phyloP scores from a whole-genome alignment of 2,329 filamentous ascomycete species.

The Aspergillus hiratsukae region DNA sequence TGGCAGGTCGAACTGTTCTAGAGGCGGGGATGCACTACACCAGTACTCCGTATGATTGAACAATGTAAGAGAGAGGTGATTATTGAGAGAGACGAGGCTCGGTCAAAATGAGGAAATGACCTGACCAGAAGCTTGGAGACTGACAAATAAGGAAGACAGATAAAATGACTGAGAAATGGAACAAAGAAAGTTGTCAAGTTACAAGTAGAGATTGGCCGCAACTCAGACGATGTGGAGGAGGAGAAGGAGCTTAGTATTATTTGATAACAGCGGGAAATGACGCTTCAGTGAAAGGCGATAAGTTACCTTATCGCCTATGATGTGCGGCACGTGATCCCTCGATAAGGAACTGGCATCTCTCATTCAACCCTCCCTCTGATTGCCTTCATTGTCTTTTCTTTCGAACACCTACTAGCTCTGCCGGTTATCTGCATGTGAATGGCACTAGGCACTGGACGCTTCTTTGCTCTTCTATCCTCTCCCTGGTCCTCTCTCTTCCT shows the following conservation, averaged over 20 bases:
- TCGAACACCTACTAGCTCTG: background rate
- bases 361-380: background rate
- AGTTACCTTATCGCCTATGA: background rate
- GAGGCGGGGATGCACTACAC: slow-evolving; percentile 11
- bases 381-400: background rate
- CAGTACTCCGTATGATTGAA: slow-evolving; percentile 1
- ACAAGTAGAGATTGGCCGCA: background rate
- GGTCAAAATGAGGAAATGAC: background rate
- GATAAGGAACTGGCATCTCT: background rate
- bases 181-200: background rate
- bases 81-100: background rate
- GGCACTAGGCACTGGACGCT: background rate
- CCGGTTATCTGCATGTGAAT: background rate
- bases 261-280: background rate
- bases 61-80: background rate
- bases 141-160: background rate
- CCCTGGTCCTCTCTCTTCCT: background rate
- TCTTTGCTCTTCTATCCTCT: background rate
- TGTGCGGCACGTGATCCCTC: background rate
- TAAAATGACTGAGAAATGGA: background rate
- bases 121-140: background rate
- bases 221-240: background rate
- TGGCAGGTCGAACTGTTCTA: background rate
- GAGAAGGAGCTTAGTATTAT: background rate
- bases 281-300: background rate